A percentile compares a stretch with the other conserved stretches of the same genome.
Evolutionary conservation across 306 rosid species (phyloP).

Genomic region (Trichosanthes cucumerina): DNA sequence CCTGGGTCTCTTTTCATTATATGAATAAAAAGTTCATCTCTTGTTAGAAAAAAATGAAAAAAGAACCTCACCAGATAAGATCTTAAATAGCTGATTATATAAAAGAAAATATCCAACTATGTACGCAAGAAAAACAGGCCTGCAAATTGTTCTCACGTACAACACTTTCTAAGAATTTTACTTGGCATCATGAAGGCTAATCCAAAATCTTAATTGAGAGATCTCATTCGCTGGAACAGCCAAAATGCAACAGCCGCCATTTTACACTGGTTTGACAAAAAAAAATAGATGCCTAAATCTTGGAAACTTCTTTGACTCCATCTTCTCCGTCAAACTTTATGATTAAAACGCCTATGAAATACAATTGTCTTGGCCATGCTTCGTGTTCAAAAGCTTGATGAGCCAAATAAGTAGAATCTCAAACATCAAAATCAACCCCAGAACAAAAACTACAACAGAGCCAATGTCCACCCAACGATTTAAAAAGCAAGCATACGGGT

Average conservation of each 20-base stretch:
- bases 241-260: neutral
- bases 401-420: neutral
- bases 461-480: neutral
- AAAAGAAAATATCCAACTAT: neutral
- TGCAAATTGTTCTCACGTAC: neutral
- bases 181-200: neutral
- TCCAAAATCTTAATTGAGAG: neutral
- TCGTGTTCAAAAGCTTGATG: neutral
- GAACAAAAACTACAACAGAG: neutral
- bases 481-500: neutral
- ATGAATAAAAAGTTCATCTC: too few species aligned
- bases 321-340: neutral
- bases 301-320: neutral
- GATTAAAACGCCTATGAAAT: neutral
- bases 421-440: neutral
- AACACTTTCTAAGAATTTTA: neutral
- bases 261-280: neutral
- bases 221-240: neutral
- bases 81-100: neutral
- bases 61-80: neutral
- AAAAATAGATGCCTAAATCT: neutral
- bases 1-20: too few species aligned
- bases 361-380: neutral
- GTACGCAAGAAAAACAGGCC: neutral
- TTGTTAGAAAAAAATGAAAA: neutral